phyloP scores from a whole-genome alignment of 1,284 basidiomycete genomes.

The Neotropicomus parvogracilis region DNA sequence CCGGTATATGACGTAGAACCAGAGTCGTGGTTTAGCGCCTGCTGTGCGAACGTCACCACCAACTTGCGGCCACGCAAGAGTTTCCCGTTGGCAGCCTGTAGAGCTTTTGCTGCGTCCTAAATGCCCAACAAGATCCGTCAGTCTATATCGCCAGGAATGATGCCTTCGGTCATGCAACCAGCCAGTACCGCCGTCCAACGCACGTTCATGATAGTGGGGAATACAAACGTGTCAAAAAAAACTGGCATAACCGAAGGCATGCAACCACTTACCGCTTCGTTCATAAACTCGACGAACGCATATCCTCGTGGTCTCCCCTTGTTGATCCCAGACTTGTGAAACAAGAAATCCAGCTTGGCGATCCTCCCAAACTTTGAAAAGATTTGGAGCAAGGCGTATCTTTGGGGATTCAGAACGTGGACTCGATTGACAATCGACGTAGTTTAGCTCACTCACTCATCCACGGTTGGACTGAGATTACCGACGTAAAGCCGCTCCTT shows the following conservation, averaged over 20 bases:
- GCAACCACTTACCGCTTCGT: slow-evolving; percentile 67
- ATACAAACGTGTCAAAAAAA: slow-evolving; percentile 29
- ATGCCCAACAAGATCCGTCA: slow-evolving; percentile 21
- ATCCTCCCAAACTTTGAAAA: slow-evolving; percentile 92
- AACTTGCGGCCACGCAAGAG: slow-evolving; percentile 83
- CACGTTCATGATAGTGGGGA: slow-evolving; percentile 51
- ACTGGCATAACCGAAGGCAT: slow-evolving; percentile 19
- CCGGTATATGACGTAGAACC: slow-evolving; percentile 28
- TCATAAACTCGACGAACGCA: slow-evolving; percentile 87
- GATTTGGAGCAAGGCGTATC: slow-evolving; percentile 83
- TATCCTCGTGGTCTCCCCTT: slow-evolving; percentile 94
- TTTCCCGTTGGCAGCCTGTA: slow-evolving; percentile 74
- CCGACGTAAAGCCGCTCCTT: slow-evolving; percentile 87
- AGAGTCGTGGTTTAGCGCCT: slow-evolving; percentile 56
- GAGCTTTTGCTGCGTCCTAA: slow-evolving; percentile 84
- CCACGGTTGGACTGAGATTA: slow-evolving; percentile 83
- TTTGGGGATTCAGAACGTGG: slow-evolving; percentile 33
- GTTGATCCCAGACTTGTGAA: slow-evolving; percentile 86
- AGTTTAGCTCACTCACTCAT: slow-evolving; percentile 73
- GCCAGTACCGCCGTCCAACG: slow-evolving; percentile 20
- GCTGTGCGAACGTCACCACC: slow-evolving; percentile 85
- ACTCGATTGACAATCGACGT: slow-evolving; percentile 3
- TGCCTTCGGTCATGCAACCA: slow-evolving; percentile 23
- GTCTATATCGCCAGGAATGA: slow-evolving; percentile 12
- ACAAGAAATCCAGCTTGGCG: slow-evolving; percentile 89